Evolutionary conservation across 305 asterid genomes (phyloP).

Genomic region (Fraxinus sp.): DNA sequence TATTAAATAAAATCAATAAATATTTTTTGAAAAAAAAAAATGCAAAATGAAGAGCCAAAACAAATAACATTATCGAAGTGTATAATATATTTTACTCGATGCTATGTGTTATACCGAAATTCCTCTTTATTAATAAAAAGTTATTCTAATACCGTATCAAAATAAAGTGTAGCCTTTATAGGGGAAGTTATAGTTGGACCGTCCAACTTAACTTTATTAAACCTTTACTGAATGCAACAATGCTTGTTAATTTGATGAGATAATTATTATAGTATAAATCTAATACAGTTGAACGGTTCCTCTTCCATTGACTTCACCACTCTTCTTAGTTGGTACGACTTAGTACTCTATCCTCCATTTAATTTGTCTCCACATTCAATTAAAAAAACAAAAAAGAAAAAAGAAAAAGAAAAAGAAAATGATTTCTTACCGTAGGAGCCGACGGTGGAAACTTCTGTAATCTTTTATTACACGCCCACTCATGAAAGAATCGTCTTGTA

Average conservation of each 20-base stretch:
- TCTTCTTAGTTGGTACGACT: conserved; percentile 45
- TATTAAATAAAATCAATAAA: too few species aligned
- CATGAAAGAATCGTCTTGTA: too few species aligned
- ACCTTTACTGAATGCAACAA: neutral
- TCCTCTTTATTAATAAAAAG: too few species aligned
- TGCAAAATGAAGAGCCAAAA: too few species aligned
- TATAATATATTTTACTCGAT: too few species aligned
- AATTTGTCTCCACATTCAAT: neutral
- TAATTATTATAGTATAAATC: neutral
- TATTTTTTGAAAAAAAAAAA: too few species aligned
- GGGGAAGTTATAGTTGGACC: neutral
- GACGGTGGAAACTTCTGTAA: neutral
- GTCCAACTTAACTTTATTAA: neutral
- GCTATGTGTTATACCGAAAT: too few species aligned
- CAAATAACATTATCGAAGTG: neutral
- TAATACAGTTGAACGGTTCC: conserved; percentile 63
- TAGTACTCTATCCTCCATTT: neutral
- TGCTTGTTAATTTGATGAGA: neutral
- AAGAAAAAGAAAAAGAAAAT: too few species aligned
- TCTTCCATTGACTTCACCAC: conserved; percentile 29
- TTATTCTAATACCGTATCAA: neutral
- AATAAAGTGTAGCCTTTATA: neutral
- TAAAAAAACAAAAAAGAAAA: too few species aligned
- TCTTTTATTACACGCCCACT: too few species aligned
- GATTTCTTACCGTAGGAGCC: neutral